Evolutionary conservation across 805 yeast species (phyloP), one percentile per base, ranked within the genome.

Genomic region (Cyberlindnera xishuangbannaensis): DNA sequence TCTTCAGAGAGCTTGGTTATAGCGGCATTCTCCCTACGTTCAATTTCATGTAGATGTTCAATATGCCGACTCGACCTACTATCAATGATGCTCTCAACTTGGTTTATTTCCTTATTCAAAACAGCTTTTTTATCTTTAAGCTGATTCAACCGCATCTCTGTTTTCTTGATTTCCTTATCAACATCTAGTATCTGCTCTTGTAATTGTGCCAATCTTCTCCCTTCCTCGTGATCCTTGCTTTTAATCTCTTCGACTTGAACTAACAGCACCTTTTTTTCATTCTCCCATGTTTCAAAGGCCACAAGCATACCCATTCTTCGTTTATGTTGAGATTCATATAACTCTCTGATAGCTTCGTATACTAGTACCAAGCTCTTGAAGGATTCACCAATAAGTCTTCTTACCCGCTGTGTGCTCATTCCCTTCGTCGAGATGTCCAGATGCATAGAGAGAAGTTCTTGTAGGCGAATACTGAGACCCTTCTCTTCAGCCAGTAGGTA

Each of bases 71-170:
- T 63, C 0, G 73, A 54, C 30, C 60, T 56, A 43, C 75, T 69
- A 36, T 71, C 75, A 18, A 71, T 53, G 4, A 70, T 64, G 9
- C 73, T 67, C 40, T 66, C 62, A 0, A 74, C 67, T 9, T 57
- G 57, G 10, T 53, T 54, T 17, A 69, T 65, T 47, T 71, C 76
- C 7, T 31, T 22, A 10, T 42, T 45, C 6, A 71, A 23, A 2
- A 58, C 44, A 2, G 28, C 33, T 29, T 59, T 61, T 40, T 61
- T 67, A 1, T 48, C 46, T 19, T 50, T 51, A 18, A 69, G 47
- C 8, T 53, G 51, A 7, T 27, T 22, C 12, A 71, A 40, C 25
- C 62, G 51, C 8, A 37, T 34, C 37, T 69, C 69, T 16, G 67
- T 38, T 1, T 40, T 49, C 2, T 31, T 36, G 5, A 69, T 66